These are phyloP conservation scores for Podaxis sp. DNA, from an alignment of 768 basidiomycete genomes.

Conservation along the genomic window DNA sequence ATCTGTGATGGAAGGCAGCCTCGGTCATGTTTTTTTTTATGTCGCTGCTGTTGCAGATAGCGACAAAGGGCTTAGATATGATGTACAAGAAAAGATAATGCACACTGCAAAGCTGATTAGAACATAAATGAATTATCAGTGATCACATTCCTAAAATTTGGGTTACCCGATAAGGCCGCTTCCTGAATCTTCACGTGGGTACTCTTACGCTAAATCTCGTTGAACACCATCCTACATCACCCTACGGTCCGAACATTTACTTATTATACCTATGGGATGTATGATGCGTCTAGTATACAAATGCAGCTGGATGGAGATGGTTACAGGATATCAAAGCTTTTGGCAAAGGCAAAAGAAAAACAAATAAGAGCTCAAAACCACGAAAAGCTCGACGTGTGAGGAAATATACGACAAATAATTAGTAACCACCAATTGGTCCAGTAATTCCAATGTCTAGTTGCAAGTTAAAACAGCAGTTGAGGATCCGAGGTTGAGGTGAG, in stretches of 20 bases:
- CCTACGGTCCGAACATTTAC: neutral
- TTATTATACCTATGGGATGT: slow-evolving; percentile 20
- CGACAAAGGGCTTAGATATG: neutral
- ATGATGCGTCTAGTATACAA: slow-evolving; percentile 32
- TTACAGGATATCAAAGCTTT: slow-evolving; percentile 25
- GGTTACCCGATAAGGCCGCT: slow-evolving; percentile 6
- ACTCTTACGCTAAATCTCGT: too few species aligned
- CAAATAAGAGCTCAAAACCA: slow-evolving; percentile 13
- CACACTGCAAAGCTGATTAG: neutral
- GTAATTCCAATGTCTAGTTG: slow-evolving; percentile 13
- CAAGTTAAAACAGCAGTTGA: neutral
- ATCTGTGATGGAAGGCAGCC: slow-evolving; percentile 61
- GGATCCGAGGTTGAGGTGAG: neutral
- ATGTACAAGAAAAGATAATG: neutral
- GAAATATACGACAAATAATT: slow-evolving; percentile 15
- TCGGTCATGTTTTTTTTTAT: slow-evolving; percentile 33
- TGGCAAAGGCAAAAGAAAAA: slow-evolving; percentile 16
- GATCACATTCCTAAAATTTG: slow-evolving; percentile 12
- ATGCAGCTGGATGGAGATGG: slow-evolving; percentile 26
- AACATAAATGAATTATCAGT: slow-evolving; percentile 3
- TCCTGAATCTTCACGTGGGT: neutral
- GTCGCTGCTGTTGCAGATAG: neutral
- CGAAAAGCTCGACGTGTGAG: neutral
- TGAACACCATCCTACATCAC: neutral
- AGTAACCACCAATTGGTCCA: slow-evolving; percentile 3